These are phyloP conservation scores for Begonia loranthoides DNA, from an alignment of 306 rosid species.

Conservation along the genomic window DNA sequence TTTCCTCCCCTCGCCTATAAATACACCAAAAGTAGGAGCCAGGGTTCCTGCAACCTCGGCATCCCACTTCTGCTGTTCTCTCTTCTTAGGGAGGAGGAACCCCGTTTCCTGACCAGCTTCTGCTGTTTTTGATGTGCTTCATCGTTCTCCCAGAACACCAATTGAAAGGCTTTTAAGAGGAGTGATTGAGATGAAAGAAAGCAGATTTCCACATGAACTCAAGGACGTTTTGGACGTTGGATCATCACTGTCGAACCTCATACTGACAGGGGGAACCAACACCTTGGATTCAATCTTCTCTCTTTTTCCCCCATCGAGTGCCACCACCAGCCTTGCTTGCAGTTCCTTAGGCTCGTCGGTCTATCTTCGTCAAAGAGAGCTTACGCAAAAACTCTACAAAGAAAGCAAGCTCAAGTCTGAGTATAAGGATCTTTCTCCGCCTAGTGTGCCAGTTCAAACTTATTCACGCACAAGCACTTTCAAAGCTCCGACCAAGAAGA, in stretches of 20 bases:
- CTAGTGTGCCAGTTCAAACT: too few species aligned
- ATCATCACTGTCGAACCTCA: constrained; percentile 14
- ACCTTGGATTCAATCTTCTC: constrained; percentile 89
- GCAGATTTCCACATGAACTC: constrained; percentile 5
- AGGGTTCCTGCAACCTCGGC: too few species aligned
- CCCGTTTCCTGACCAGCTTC: too few species aligned
- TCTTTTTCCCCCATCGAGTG: constrained; percentile 12
- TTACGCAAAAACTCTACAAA: constrained; percentile 50
- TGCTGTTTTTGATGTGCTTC: too few species aligned
- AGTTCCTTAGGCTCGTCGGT: constrained; percentile 64
- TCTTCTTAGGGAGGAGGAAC: too few species aligned
- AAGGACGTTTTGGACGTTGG: constrained; percentile 2
- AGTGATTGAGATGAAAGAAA: constrained; percentile 31
- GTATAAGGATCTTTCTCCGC: constrained; percentile 6
- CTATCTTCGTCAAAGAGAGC: constrained; percentile 64
- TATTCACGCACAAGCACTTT: constrained; percentile 5
- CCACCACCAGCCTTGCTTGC: constrained; percentile 8
- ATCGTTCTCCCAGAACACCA: not conserved
- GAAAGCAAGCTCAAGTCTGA: constrained; percentile 22
- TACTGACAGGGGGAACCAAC: constrained; percentile 49
- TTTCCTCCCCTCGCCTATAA: constrained; percentile 1
- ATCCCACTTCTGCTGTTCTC: too few species aligned
- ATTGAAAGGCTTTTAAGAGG: not conserved
- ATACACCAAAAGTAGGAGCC: too few species aligned
- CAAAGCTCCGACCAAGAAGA: constrained; percentile 35